Evolutionary conservation across 2,329 filamentous ascomycete species (phyloP), one percentile per base, ranked within the genome.

Genomic region (Penicillium sp.): DNA sequence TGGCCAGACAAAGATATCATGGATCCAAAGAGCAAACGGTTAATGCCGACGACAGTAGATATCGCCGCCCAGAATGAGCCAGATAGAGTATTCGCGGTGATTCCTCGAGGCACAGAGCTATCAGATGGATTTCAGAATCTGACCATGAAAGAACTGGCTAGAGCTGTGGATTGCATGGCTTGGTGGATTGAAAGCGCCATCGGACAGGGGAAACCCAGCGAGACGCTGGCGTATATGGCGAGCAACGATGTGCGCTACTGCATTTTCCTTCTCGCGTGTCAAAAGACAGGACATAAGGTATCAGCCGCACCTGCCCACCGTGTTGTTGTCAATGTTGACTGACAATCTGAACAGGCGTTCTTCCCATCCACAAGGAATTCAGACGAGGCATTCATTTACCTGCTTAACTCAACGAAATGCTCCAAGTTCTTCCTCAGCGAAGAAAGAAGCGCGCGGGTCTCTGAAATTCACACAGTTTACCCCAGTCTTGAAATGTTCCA

Each of bases 381-480:
- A 3, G 54, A 61, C 23, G 56, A 61, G 29, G 58, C 55, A 6
- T 39, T 54, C 24, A 15, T 51, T 10, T 50, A 60, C 37, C 52
- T 65, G 2, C 39, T 64, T 13, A 55, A 56, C 15, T 40, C 12
- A 6, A 59, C 52, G 4, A 30, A 50, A 3, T 60, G 60, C 21
- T 52, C 43, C 6, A 63, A 61, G 32, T 58, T 64, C 44, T 70
- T 57, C 47, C 72, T 17, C 56, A 68, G 26, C 55, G 65, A 41
- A 64, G 68, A 37, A 51, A 60, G 36, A 42, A 50, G 7, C 49
- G 51, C 10, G 44, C 66, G 48, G 57, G 58, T 48, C 8, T 86
- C 78, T 84, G 60, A 61, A 26, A 49, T 65, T 4, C 48, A 64
- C 7, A 40, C 23, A 3, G 34, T 58, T 9, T 32, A 43, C 10